Evolutionary conservation across 1,284 basidiomycete species (phyloP).

Genomic region (Puccinia coronata): DNA sequence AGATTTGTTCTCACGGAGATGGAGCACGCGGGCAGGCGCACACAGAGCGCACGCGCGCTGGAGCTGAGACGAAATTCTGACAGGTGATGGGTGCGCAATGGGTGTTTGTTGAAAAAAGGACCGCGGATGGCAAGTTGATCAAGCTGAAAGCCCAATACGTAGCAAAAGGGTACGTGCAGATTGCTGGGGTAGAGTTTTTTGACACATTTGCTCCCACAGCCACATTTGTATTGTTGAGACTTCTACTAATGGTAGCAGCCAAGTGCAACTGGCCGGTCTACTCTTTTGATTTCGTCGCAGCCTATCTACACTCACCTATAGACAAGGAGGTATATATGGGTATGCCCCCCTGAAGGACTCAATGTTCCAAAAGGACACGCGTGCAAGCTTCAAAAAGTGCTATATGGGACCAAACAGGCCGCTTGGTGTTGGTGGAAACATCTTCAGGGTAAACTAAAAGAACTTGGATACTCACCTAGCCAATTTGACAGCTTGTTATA

Average conservation of each 20-base stretch:
- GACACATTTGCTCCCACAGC: not conserved
- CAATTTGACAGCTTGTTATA: too few species aligned
- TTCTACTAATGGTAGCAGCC: not conserved
- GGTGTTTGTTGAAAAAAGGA: slow-evolving; percentile 11
- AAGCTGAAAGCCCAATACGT: not conserved
- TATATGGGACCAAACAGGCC: slow-evolving; percentile 18
- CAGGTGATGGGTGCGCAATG: not conserved
- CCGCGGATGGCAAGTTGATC: too few species aligned
- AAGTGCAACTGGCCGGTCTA: not conserved
- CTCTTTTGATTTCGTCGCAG: slow-evolving; percentile 12
- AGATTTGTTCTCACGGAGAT: too few species aligned
- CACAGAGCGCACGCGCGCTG: too few species aligned
- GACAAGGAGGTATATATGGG: slow-evolving; percentile 2
- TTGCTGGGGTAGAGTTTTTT: not conserved
- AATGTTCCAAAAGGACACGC: not conserved
- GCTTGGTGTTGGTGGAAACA: too few species aligned
- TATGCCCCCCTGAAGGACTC: not conserved
- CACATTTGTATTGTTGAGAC: not conserved
- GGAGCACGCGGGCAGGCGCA: too few species aligned
- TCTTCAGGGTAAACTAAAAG: too few species aligned
- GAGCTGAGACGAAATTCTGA: too few species aligned
- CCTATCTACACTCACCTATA: too few species aligned
- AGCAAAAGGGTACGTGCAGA: slow-evolving; percentile 5
- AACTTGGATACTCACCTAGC: too few species aligned
- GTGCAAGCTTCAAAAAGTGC: not conserved